Conservation (phyloP, 495 filamentous ascomycete genomes). For the Penicillium cataractarum region DNA sequence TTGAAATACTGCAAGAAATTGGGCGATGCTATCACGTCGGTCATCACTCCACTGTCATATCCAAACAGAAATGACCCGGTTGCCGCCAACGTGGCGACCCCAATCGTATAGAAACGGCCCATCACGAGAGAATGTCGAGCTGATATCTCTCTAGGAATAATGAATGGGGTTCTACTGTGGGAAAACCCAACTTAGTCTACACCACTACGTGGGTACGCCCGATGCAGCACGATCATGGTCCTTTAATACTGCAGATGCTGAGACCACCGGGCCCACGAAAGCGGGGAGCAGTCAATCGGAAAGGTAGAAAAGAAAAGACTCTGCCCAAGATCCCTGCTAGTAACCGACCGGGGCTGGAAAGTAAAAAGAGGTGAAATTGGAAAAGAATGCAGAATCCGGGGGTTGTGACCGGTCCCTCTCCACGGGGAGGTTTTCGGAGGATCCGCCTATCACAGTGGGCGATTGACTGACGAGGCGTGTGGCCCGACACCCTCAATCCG, state of each 20-base stretch:
- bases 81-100: slow-evolving; percentile 47
- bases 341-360: neutral
- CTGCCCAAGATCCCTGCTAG: slow-evolving; percentile 1
- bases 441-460: slow-evolving; percentile 16
- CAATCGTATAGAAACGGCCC: slow-evolving; percentile 49
- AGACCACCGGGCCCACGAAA: neutral
- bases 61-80: slow-evolving; percentile 58
- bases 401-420: neutral
- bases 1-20: slow-evolving; percentile 55
- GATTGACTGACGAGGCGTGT: neutral
- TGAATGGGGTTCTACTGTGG: neutral
- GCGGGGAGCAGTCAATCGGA: neutral
- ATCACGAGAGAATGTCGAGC: slow-evolving; percentile 25
- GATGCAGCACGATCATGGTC: neutral
- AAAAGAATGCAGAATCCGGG: slow-evolving; percentile 12
- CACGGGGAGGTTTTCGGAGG: neutral
- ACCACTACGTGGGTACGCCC: neutral
- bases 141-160: neutral
- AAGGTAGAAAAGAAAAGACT: neutral
- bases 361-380: neutral
- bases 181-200: neutral
- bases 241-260: slow-evolving; percentile 2
- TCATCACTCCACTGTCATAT: slow-evolving; percentile 61
- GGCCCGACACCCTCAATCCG: neutral
- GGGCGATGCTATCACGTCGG: slow-evolving; percentile 54